A percentile compares a stretch with the other conserved stretches of the same genome.
phyloP scores from a whole-genome alignment of 2,329 filamentous ascomycete genomes.

The Hymenoscyphus repandus region DNA sequence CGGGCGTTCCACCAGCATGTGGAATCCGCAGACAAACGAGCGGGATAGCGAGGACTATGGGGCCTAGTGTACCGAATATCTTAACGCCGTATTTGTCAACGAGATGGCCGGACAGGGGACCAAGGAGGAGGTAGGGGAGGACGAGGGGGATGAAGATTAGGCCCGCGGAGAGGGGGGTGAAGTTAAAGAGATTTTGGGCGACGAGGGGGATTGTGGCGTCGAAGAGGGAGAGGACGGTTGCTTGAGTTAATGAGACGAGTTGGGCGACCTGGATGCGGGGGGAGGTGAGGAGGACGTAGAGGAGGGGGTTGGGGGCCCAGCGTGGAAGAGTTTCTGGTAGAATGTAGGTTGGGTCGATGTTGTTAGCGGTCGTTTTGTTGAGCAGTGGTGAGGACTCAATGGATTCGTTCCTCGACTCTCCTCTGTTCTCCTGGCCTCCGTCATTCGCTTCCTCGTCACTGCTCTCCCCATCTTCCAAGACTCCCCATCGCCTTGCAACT shows the following conservation, averaged over 20 bases:
- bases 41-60: slow-evolving; percentile 16
- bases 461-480: slow-evolving; percentile 5
- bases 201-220: slow-evolving; percentile 2
- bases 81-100: slow-evolving; percentile 36
- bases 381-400: slow-evolving; percentile 35
- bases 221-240: slow-evolving; percentile 34
- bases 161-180: slow-evolving; percentile 1
- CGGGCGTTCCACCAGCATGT: slow-evolving; percentile 33
- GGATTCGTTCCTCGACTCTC: background rate
- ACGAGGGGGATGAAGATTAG: slow-evolving; percentile 5
- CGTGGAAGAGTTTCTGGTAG: slow-evolving; percentile 22
- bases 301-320: slow-evolving; percentile 37
- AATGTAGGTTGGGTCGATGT: slow-evolving; percentile 33
- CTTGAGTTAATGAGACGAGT: slow-evolving; percentile 39
- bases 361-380: slow-evolving; percentile 27
- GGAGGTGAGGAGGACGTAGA: slow-evolving; percentile 37
- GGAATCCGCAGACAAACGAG: slow-evolving; percentile 38
- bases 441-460: slow-evolving; percentile 15
- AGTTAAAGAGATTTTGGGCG: slow-evolving; percentile 1
- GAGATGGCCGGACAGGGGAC: slow-evolving; percentile 29
- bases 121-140: background rate
- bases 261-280: slow-evolving; percentile 37
- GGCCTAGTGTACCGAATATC: slow-evolving; percentile 30
- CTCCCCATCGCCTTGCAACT: slow-evolving; percentile 41
- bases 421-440: slow-evolving; percentile 20